Evolutionary conservation across 75 land plant species (phyloP), one percentile per base, ranked within the genome.

Genomic region (Cunninghamia lanceolata): DNA sequence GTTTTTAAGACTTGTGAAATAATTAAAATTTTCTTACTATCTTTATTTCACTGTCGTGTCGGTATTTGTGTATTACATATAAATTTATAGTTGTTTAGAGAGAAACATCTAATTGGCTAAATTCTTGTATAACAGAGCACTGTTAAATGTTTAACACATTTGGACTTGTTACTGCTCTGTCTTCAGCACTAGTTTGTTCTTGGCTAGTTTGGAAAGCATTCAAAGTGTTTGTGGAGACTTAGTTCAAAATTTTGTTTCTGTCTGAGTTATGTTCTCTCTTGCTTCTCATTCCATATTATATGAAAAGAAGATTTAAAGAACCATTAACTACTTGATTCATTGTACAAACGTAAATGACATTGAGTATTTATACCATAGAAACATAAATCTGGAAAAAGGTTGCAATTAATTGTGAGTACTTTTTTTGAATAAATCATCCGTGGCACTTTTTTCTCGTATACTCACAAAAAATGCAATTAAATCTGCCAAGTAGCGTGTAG

Each of bases 61-160:
- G 11, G 75, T 34, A 5, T 70, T 66, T 66, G 74, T 10, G 8
- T 70, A 9, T n/a, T 70, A n/a, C 35, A 70, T 70, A n/a, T 3
- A 32, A 11, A 28, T 21, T 56, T 56, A 56, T 50, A 50, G 2
- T 13, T 13, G 14, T 13, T 13, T 50, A 56, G 63, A 56, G 4
- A 17, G n/a, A 32, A 83, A 3, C 74, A n/a, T 70, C 13, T 70
- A 70, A 11, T n/a, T 32, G 35, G n/a, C 14, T 7, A n/a, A 70
- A 70, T 70, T 70, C 35, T 70, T 70, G 74, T 70, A 32, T 70
- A 9, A 63, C 9, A n/a, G 35, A 32, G n/a, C 30, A 70, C 74
- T 70, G 34, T 30, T 70, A 25, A n/a, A 70, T 35, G 56, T 83
- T 82, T 25, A 84, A 66, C 38, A 40, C 63, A 82, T 43, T 82